These are phyloP conservation scores for Epichloe gansuensis DNA, from an alignment of 2,329 filamentous ascomycete species.

Conservation along the genomic window DNA sequence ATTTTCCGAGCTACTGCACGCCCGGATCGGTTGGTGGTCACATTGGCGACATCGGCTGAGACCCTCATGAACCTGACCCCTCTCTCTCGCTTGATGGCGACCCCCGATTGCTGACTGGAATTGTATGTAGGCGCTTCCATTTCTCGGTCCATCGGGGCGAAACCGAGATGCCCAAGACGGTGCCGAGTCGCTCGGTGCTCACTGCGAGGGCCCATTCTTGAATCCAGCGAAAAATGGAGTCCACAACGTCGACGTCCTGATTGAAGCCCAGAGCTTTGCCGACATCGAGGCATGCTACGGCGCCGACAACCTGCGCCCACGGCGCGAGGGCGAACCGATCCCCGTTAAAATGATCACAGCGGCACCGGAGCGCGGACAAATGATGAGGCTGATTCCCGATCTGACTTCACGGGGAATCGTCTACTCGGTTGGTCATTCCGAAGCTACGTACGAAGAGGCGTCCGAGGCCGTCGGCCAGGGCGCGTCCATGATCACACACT, in stretches of 20 bases:
- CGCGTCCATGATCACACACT: constrained; percentile 79
- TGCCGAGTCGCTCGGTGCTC: constrained; percentile 77
- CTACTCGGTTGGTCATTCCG: constrained; percentile 74
- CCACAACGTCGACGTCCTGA: constrained; percentile 63
- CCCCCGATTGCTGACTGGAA: not conserved
- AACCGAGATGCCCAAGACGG: constrained; percentile 51
- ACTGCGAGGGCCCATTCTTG: constrained; percentile 85
- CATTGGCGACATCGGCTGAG: not conserved
- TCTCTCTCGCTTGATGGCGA: not conserved
- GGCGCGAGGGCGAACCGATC: constrained; percentile 21
- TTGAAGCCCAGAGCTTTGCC: constrained; percentile 45
- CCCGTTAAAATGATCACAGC: constrained; percentile 71
- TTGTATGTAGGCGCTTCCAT: constrained; percentile 50
- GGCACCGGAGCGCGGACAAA: constrained; percentile 66
- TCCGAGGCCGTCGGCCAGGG: constrained; percentile 58
- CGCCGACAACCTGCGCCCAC: constrained; percentile 44
- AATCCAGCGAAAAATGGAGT: constrained; percentile 74
- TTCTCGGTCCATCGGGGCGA: constrained; percentile 58
- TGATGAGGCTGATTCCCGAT: constrained; percentile 54
- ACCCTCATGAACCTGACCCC: not conserved
- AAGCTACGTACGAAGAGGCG: constrained; percentile 75
- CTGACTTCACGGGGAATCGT: constrained; percentile 54
- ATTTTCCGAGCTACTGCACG: not conserved
- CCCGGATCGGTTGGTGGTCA: not conserved
- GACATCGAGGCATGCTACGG: constrained; percentile 66